Evolutionary conservation across 305 asterid species (phyloP).

Genomic region (Withania somnifera): DNA sequence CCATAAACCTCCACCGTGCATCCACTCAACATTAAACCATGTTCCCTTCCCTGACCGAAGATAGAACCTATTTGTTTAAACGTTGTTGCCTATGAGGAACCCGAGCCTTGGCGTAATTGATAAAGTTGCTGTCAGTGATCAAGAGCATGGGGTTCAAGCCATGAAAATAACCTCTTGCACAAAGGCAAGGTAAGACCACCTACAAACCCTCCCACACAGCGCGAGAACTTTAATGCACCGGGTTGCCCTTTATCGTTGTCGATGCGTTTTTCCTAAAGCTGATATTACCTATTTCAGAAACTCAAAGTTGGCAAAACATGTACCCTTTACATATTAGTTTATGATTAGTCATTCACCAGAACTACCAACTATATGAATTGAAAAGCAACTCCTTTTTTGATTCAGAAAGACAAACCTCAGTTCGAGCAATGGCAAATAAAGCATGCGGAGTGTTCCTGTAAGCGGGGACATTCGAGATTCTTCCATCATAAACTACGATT

Average conservation of each 20-base stretch:
- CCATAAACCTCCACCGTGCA: neutral
- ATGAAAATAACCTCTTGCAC: no score
- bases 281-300: neutral
- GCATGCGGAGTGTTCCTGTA: constrained; percentile 86
- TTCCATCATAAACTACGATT: constrained; percentile 65
- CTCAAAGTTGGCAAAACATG: neutral
- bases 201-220: no score
- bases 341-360: neutral
- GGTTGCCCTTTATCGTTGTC: no score
- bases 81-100: neutral
- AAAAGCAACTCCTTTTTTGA: neutral
- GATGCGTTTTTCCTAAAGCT: neutral
- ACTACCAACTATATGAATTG: neutral
- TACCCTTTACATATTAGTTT: neutral
- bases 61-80: neutral
- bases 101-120: no score
- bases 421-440: constrained; percentile 67
- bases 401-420: constrained; percentile 46
- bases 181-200: no score
- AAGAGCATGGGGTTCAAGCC: no score
- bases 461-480: constrained; percentile 43
- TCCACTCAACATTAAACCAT: neutral
- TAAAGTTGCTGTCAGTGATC: no score
- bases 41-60: neutral
- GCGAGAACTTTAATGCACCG: no score